Evolutionary conservation across 2,329 filamentous ascomycete species (phyloP), one percentile per base, ranked within the genome.

Genomic region (Fusarium penzigii): DNA sequence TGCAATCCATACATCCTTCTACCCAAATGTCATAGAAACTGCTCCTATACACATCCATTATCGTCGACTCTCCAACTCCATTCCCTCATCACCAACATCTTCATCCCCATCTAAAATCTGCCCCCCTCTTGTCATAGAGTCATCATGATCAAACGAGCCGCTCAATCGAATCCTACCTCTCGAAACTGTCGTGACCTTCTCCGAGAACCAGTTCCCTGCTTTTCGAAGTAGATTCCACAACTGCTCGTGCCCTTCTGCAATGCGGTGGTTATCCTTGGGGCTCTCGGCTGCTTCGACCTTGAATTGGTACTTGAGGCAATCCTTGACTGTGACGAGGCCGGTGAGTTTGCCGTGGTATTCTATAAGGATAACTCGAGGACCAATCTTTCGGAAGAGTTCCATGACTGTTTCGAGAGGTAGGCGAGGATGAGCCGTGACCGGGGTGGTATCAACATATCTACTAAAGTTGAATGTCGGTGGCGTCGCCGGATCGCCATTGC

Each of bases 381-480:
- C 94, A 69, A 99, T 95, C 75, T 97, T 99, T 70, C 93, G 93
- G 78, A 99, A 99, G 11, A 99, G 80, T 68, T 99, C 94, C 92
- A 99, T 97, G 32, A 96, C 93, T 0, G 94, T 99, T 73, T 99
- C 94, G 0, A 99, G 84, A 0, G 93, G 89, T 1, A 97, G 83
- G 2, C 91, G 86, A 1, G 94, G 94, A 67, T 99, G 94, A 1
- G 92, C 92, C 0, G 92, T 89, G 2, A 99, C 84, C 0, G 94
- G 94, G 0, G 92, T 96, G 9, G 87, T 81, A 68, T 99, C 93
- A 47, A 96, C 87, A 67, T 93, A 97, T 44, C 89, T 86, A 63
- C 86, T 88, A 61, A 99, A 90, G 67, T 97, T 90, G 34, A 97
- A 70, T 1, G 75, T 79, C 7, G 80, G 78, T 3, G 83, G 78